phyloP scores from a whole-genome alignment of 2,329 filamentous ascomycete species.

The Xylaria multiplex region DNA sequence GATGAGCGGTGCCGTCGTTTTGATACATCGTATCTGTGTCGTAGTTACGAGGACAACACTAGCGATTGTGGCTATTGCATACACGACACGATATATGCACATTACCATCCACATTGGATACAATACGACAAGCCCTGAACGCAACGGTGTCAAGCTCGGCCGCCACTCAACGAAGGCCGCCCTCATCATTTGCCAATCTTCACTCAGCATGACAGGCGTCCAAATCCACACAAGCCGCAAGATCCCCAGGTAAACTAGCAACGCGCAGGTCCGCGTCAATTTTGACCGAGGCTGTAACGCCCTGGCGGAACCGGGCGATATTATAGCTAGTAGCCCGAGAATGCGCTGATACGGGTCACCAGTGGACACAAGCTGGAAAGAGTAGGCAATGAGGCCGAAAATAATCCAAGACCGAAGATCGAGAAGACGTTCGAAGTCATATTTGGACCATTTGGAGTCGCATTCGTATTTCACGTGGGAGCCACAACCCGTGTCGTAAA shows the following conservation, averaged over 20 bases:
- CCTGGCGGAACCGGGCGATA: neutral
- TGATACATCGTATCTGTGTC: neutral
- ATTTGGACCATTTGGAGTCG: no score
- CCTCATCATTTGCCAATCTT: neutral
- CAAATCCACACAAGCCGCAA: neutral
- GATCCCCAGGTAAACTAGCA: neutral
- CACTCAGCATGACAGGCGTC: conserved; percentile 1
- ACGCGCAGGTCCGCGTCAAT: neutral
- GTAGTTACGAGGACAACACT: neutral
- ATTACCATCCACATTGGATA: neutral
- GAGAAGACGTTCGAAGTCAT: conserved; percentile 4
- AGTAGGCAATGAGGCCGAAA: neutral
- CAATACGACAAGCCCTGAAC: neutral
- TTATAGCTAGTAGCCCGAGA: neutral
- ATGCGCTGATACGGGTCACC: no score
- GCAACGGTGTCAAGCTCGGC: neutral
- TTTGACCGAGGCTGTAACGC: neutral
- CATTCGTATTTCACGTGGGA: neutral
- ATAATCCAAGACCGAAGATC: neutral
- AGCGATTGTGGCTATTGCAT: neutral
- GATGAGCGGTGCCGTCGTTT: neutral
- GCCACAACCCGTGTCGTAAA: neutral
- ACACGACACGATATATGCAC: neutral
- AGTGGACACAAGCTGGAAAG: no score
- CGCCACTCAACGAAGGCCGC: neutral